These are phyloP conservation scores for Ordospora colligata DNA, from an alignment of 371 early-diverging fungal species.

Conservation along the genomic window DNA sequence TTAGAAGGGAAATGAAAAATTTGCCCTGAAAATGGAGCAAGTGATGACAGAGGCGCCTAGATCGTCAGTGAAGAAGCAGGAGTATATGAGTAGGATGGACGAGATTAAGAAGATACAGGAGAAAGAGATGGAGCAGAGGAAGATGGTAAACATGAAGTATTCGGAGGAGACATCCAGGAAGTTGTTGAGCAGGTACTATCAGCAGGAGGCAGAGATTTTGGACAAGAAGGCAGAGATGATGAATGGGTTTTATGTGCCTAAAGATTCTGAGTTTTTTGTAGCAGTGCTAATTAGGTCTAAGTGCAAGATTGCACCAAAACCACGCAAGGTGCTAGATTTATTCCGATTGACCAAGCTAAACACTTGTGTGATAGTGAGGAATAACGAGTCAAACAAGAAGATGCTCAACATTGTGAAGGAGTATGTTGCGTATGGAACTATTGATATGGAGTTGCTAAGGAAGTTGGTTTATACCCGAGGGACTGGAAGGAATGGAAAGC, in stretches of 20 bases:
- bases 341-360: slow-evolving; percentile 96
- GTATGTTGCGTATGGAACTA: slow-evolving; percentile 83
- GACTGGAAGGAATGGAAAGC: slow-evolving; percentile 80
- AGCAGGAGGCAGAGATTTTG: slow-evolving; percentile 29
- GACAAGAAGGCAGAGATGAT: slow-evolving; percentile 44
- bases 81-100: slow-evolving; percentile 31
- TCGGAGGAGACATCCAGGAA: slow-evolving; percentile 25
- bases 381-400: slow-evolving; percentile 91
- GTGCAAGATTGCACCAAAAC: slow-evolving; percentile 96
- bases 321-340: slow-evolving; percentile 92
- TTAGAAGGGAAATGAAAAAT: slow-evolving; percentile 13
- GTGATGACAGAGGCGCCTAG: slow-evolving; percentile 13
- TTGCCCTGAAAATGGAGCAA: slow-evolving; percentile 19
- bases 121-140: slow-evolving; percentile 15
- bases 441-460: slow-evolving; percentile 92
- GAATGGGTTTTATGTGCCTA: slow-evolving; percentile 54
- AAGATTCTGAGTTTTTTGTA: slow-evolving; percentile 57
- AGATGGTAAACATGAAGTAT: slow-evolving; percentile 26
- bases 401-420: slow-evolving; percentile 94
- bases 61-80: slow-evolving; percentile 33
- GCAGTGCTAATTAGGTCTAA: slow-evolving; percentile 73
- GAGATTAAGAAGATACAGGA: slow-evolving; percentile 15
- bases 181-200: slow-evolving; percentile 31
- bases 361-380: slow-evolving; percentile 89
- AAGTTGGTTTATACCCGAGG: slow-evolving; percentile 99